Conservation (phyloP, 768 basidiomycete genomes). For the Hemileccinum rubropunctum region DNA sequence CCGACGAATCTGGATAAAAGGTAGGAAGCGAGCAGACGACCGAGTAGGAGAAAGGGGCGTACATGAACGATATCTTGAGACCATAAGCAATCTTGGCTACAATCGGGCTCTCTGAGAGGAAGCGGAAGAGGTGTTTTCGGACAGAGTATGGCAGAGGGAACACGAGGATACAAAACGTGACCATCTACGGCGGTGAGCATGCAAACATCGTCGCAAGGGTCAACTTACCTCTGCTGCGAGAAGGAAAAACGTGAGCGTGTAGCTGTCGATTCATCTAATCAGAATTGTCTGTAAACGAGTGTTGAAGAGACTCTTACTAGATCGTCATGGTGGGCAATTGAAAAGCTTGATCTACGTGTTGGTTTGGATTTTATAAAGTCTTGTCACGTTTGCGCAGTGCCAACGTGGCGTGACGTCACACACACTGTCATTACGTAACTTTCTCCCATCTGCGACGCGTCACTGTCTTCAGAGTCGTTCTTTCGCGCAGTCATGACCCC, state of each 20-base stretch:
- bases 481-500: conserved; percentile 52
- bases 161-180: conserved; percentile 81
- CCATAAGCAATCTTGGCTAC: conserved; percentile 87
- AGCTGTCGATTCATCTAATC: conserved; percentile 40
- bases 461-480: conserved; percentile 4
- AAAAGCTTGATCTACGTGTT: too few species aligned
- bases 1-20: conserved; percentile 63
- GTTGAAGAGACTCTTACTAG: conserved; percentile 34
- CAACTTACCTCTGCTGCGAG: conserved; percentile 66
- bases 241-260: conserved; percentile 76
- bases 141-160: conserved; percentile 78
- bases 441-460: conserved; percentile 32
- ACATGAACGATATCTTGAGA: conserved; percentile 95
- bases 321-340: conserved; percentile 44
- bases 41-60: conserved; percentile 20
- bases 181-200: conserved; percentile 48
- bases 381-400: too few species aligned
- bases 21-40: background rate
- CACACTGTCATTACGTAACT: conserved; percentile 20
- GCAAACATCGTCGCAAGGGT: background rate
- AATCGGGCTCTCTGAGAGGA: conserved; percentile 63
- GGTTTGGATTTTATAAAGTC: too few species aligned
- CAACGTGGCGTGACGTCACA: conserved; percentile 33
- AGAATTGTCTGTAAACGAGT: too few species aligned
- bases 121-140: conserved; percentile 67